Evolutionary conservation across 495 filamentous ascomycete genomes (phyloP).

Genomic region (Xylaria palmicola): DNA sequence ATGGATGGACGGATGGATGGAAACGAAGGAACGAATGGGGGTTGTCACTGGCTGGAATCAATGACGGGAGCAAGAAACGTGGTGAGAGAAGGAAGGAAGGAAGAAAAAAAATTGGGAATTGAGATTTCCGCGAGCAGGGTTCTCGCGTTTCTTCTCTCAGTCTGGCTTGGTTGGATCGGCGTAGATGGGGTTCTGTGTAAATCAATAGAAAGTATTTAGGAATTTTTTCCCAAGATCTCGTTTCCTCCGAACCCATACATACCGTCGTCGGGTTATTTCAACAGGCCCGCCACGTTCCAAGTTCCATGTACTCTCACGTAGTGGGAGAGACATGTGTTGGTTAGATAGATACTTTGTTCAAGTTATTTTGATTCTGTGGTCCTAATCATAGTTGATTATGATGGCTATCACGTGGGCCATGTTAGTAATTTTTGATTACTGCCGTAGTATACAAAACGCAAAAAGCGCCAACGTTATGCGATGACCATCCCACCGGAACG

Average conservation of each 20-base stretch:
- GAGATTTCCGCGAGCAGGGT: not conserved
- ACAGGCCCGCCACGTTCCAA: too few relatives aligned
- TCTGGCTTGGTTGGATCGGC: not conserved
- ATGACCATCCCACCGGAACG: constrained; percentile 2
- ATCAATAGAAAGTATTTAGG: constrained; percentile 2
- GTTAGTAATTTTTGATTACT: too few relatives aligned
- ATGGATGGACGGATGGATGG: not conserved
- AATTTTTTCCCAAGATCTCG: not conserved
- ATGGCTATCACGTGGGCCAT: too few relatives aligned
- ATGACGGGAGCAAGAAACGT: not conserved
- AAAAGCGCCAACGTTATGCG: not conserved
- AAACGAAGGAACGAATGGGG: not conserved
- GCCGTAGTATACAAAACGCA: not conserved
- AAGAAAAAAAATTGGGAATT: too few relatives aligned
- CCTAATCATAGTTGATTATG: too few relatives aligned
- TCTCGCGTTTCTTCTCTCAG: not conserved
- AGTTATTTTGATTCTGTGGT: too few relatives aligned
- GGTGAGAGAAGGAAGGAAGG: not conserved
- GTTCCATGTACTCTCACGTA: too few relatives aligned
- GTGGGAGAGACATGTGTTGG: too few relatives aligned
- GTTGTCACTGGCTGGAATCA: not conserved
- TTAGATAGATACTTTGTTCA: too few relatives aligned
- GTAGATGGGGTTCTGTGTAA: not conserved
- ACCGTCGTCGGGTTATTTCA: not conserved
- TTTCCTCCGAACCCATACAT: not conserved